Conservation (phyloP, 768 basidiomycete species). For the Sutorius australiensis region DNA sequence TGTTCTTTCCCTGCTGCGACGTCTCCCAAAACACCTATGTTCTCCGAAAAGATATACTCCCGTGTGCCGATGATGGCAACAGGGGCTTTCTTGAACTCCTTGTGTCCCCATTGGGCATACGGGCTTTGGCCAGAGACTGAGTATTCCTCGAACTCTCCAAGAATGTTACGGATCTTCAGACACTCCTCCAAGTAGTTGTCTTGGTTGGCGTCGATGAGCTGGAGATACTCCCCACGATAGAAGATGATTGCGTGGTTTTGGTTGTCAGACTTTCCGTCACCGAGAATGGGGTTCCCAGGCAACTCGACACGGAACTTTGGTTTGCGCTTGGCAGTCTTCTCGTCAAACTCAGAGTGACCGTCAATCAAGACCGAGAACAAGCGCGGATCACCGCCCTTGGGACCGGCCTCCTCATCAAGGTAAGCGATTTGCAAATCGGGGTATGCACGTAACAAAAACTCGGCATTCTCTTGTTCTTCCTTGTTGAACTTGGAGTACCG, state of each 20-base stretch:
- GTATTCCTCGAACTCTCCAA: slow-evolving; percentile 97
- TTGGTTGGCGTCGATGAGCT: slow-evolving; percentile 99
- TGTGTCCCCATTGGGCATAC: slow-evolving; percentile 93
- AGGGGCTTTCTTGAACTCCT: slow-evolving; percentile 85
- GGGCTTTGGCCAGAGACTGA: slow-evolving; percentile 88
- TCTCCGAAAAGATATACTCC: slow-evolving; percentile 99
- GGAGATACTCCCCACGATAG: slow-evolving; percentile 97
- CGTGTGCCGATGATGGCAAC: slow-evolving; percentile 98
- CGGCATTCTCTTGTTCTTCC: slow-evolving; percentile 97
- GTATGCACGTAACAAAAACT: slow-evolving; percentile 95
- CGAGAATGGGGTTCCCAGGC: slow-evolving; percentile 97
- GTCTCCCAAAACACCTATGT: slow-evolving; percentile 98
- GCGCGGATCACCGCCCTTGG: slow-evolving; percentile 82
- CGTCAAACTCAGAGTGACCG: slow-evolving; percentile 93
- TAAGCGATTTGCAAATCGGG: slow-evolving; percentile 98
- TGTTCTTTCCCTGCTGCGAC: slow-evolving; percentile 99
- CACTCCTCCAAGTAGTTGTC: slow-evolving; percentile 99
- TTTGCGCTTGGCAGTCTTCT: slow-evolving; percentile 81
- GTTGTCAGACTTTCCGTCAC: slow-evolving; percentile 99
- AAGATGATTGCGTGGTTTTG: slow-evolving; percentile 99
- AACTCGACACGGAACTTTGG: slow-evolving; percentile 98
- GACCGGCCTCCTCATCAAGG: slow-evolving; percentile 91
- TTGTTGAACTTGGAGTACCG: slow-evolving; percentile 99
- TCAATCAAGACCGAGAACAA: slow-evolving; percentile 94
- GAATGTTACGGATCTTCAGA: slow-evolving; percentile 94